Base-by-base conservation (phyloP, 352 stramenopile genomes). In the Globisporangium recalcitrans region DNA sequence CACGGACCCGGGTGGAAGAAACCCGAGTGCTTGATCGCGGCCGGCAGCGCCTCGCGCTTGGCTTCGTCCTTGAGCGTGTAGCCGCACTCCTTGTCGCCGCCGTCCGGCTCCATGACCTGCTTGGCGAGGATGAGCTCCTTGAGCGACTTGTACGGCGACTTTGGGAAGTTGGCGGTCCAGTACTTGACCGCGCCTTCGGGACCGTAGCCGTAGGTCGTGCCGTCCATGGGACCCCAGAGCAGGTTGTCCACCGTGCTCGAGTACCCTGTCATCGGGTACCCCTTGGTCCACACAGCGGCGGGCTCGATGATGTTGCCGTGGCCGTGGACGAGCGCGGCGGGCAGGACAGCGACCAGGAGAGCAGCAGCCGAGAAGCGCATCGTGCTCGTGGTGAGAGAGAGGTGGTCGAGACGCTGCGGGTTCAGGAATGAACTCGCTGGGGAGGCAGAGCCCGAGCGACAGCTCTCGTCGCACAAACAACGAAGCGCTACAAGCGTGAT, bases 1-100 rank as follows among this genome's bases (percentile, higher is more conserved):
- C 81, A 90, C 27, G 73, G 75, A 8, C 78, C 77, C 0, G 71
- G 64, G 63, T 90, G 81, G 1, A 74, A 80, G 63, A 88, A 88
- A 0, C 77, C 73, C 16, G 73, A 70, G 67, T 73, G 80, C 55
- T 67, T 78, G 42, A 87, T 61, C 55, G 74, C 58, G 6, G 51
- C 61, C 13, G 75, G 73, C 47, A 85, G 57, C 42, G 74, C 70
- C 7, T 21, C 44, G 34, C 44, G 58, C 67, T 77, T 77, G 59
- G 48, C n/a, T 14, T 74, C 60, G 48, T 74, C 70, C 67, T 69
- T 68, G 48, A 58, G 73, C 16, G 67, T 72, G 52, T 69, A 63
- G 5, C 67, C 70, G 49, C 68, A 72, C 26, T 60, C 7, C 6
- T 52, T 52, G 27, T 72, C 64, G 10, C 60, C 38, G 4, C 57